Evolutionary conservation across 257 asterid genomes (phyloP).

Genomic region (Fraxinus anomala): DNA sequence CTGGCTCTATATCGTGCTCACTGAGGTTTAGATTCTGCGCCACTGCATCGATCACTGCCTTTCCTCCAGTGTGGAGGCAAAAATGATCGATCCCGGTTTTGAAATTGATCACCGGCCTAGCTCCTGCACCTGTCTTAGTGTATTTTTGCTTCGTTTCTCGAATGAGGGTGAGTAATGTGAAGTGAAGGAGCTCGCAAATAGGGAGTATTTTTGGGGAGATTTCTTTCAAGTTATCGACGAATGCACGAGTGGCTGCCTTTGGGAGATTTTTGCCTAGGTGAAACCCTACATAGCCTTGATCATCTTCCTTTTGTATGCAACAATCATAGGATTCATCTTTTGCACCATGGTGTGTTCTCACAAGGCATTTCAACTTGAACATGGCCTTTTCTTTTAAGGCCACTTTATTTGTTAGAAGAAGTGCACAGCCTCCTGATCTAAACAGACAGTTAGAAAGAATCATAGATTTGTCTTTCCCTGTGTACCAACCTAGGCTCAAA

Average conservation of each 20-base stretch:
- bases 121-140: conserved; percentile 26
- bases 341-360: conserved; percentile 77
- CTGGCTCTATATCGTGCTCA: conserved; percentile 84
- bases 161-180: conserved; percentile 22
- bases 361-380: conserved; percentile 61
- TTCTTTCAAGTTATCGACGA: conserved; percentile 68
- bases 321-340: conserved; percentile 66
- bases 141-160: conserved; percentile 32
- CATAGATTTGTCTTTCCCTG: conserved; percentile 81
- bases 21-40: conserved; percentile 48
- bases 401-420: conserved; percentile 61
- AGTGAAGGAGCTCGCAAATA: conserved; percentile 55
- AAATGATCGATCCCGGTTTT: conserved; percentile 80
- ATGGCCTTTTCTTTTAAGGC: conserved; percentile 39
- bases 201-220: conserved; percentile 76
- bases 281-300: conserved; percentile 55
- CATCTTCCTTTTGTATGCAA: conserved; percentile 73
- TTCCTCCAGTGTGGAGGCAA: conserved; percentile 91
- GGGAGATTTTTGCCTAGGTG: conserved; percentile 75
- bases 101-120: conserved; percentile 55
- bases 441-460: conserved; percentile 81
- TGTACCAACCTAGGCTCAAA: conserved; percentile 72
- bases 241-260: conserved; percentile 75
- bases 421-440: conserved; percentile 73
- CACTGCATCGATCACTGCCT: conserved; percentile 84